Evolutionary conservation across 2,329 filamentous ascomycete genomes (phyloP), one percentile per base, ranked within the genome.

Genomic region (Blastomyces silverae): DNA sequence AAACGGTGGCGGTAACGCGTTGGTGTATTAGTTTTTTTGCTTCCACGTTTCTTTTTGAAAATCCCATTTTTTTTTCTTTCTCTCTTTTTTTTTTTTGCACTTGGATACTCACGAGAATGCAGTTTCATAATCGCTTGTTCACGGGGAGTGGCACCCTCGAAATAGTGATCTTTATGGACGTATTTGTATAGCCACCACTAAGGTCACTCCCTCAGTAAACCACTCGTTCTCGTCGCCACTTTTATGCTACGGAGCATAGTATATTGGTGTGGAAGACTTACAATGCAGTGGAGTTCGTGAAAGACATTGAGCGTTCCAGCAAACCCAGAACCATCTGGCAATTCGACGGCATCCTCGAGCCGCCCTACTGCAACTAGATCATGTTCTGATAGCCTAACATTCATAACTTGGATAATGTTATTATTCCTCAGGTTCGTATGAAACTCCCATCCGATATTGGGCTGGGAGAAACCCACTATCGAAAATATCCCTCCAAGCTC

Each of bases 251-350:
- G 28, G 52, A 2, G 5, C 7, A n/a, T 15, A 55, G 39, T 11
- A 55, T 17, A 55, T 22, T 11, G n/a, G 13, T 28, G 1, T 28
- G 1, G 28, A 15, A 15, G 37, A 39, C 56, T 59, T 59, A 59
- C 56, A 25, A 59, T 25, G 39, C 56, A 59, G n/a, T 59, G 56
- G 5, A 59, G 39, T 59, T 59, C 56, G 37, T 59, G 56, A 59
- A 59, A 59, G 39, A 59, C 56, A 25, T 59, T 59, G 4, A 59
- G 56, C 22, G 56, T 59, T 20, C 56, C 56, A 37, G 39, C 56
- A 59, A 44, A 59, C 11, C 31, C 22, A 20, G 56, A 44, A 25
- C 39, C 56, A 42, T 59, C 56, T 25, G 56, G 56, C 10, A 59
- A 44, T 22, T 20, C 34, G 4, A 59, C 56, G 2, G 56, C 56